These are phyloP conservation scores for Aulographum hederae DNA, from an alignment of 2,329 filamentous ascomycete genomes.

Conservation along the genomic window DNA sequence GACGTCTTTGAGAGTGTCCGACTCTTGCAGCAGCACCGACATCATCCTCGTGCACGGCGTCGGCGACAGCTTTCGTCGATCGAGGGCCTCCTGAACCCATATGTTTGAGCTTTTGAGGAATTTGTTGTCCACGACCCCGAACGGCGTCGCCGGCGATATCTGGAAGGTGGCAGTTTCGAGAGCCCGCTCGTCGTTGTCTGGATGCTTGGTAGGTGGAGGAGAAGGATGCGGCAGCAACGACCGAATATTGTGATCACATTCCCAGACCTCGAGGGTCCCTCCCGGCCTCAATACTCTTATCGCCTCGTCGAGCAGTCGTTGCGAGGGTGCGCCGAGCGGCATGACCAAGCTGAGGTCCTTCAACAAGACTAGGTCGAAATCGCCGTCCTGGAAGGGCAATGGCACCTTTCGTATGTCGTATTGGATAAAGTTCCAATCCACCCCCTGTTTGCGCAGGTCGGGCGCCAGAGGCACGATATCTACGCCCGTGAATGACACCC, in stretches of 20 bases:
- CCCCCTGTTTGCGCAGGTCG: slow-evolving; percentile 47
- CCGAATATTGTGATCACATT: slow-evolving; percentile 68
- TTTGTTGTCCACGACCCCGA: slow-evolving; percentile 62
- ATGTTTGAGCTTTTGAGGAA: slow-evolving; percentile 69
- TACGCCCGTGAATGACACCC: slow-evolving; percentile 63
- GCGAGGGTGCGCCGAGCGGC: slow-evolving; percentile 34
- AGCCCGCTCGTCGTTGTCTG: slow-evolving; percentile 45
- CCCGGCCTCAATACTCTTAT: slow-evolving; percentile 60
- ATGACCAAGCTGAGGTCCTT: slow-evolving; percentile 66
- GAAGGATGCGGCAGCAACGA: slow-evolving; percentile 54
- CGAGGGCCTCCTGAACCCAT: slow-evolving; percentile 63
- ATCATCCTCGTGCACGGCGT: slow-evolving; percentile 65
- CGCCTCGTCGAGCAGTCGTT: slow-evolving; percentile 49
- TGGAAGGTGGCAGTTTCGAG: slow-evolving; percentile 61
- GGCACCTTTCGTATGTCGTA: slow-evolving; percentile 64
- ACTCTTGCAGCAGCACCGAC: slow-evolving; percentile 64
- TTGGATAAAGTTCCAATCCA: slow-evolving; percentile 78
- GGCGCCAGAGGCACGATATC: slow-evolving; percentile 61
- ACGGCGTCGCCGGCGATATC: slow-evolving; percentile 66
- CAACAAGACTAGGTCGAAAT: slow-evolving; percentile 77
- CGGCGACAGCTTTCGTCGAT: slow-evolving; percentile 48
- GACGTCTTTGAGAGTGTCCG: slow-evolving; percentile 49
- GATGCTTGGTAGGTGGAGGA: slow-evolving; percentile 35
- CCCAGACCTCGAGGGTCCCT: slow-evolving; percentile 75
- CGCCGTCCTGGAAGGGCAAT: slow-evolving; percentile 58